A percentile compares a stretch with the other conserved stretches of the same genome.
These are phyloP conservation scores for Nemania sp. DNA, from an alignment of 2,329 filamentous ascomycete species.

Conservation along the genomic window DNA sequence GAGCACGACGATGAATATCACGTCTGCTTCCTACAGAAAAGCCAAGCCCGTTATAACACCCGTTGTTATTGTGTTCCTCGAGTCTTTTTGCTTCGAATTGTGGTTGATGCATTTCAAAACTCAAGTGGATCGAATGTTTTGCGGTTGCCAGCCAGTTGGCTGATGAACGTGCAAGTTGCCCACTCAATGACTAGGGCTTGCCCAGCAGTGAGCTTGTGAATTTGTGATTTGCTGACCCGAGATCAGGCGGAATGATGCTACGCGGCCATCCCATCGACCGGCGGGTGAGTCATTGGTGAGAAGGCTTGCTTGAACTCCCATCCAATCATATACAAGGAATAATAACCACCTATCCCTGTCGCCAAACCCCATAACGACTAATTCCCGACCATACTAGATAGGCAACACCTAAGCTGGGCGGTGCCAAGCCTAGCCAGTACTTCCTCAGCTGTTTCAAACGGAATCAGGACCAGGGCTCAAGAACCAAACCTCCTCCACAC, in stretches of 20 bases:
- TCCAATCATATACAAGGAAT: slow-evolving; percentile 27
- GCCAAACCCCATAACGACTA: slow-evolving; percentile 19
- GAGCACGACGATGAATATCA: slow-evolving; percentile 39
- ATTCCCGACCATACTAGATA: slow-evolving; percentile 22
- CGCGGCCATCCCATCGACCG: slow-evolving; percentile 25
- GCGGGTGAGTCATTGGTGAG: slow-evolving; percentile 37
- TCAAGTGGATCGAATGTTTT: slow-evolving; percentile 26
- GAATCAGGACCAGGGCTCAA: background rate
- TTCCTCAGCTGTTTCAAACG: slow-evolving; percentile 13
- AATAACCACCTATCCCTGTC: slow-evolving; percentile 18
- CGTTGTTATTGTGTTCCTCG: slow-evolving; percentile 9
- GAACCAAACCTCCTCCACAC: slow-evolving; percentile 24
- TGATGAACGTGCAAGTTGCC: slow-evolving; percentile 34
- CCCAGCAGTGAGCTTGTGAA: slow-evolving; percentile 19
- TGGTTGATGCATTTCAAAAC: slow-evolving; percentile 24
- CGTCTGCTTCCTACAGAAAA: slow-evolving; percentile 18
- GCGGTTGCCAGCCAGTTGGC: slow-evolving; percentile 21
- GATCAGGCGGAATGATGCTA: slow-evolving; percentile 32
- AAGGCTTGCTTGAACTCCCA: slow-evolving; percentile 9
- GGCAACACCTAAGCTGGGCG: slow-evolving; percentile 22
- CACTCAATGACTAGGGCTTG: slow-evolving; percentile 16
- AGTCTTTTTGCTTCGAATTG: slow-evolving; percentile 11
- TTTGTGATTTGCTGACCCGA: slow-evolving; percentile 37
- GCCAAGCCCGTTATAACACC: slow-evolving; percentile 20
- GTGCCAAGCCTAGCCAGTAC: slow-evolving; percentile 25